Conservation (phyloP, 2,329 filamentous ascomycete genomes). For the Cordyceps cicadae region DNA sequence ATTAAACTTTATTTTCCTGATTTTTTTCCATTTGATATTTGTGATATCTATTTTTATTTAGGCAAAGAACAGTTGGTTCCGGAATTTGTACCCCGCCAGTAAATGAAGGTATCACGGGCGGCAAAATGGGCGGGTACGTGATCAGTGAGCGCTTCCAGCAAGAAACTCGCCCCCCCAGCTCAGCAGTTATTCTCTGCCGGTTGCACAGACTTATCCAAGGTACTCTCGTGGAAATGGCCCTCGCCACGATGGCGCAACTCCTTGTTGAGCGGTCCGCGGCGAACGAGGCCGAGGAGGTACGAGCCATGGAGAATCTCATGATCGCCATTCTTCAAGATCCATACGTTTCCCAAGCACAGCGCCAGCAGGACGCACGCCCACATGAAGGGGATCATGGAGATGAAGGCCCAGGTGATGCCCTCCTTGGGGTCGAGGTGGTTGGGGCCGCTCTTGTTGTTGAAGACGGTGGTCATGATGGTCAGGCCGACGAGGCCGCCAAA, state of each 20-base stretch:
- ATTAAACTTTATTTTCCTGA: no score
- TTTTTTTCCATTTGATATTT: no score
- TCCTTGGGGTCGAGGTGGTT: constrained; percentile 5
- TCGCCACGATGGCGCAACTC: constrained; percentile 2
- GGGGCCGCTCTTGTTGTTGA: constrained; percentile 44
- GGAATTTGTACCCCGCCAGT: no score
- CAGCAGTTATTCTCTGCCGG: background rate
- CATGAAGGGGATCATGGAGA: constrained; percentile 12
- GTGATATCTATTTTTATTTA: no score
- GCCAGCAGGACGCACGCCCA: constrained; percentile 9
- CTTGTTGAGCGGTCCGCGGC: background rate
- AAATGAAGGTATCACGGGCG: no score
- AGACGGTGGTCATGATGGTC: constrained; percentile 61
- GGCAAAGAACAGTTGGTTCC: no score
- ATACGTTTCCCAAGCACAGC: constrained; percentile 7
- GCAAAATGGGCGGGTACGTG: no score
- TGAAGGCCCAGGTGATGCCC: constrained; percentile 7
- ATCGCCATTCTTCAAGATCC: constrained; percentile 6
- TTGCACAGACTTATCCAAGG: background rate
- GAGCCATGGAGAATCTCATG: constrained; percentile 3
- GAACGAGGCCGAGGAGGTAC: background rate
- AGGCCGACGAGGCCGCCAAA: constrained; percentile 58
- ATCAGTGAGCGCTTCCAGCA: no score
- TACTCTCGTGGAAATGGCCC: background rate
- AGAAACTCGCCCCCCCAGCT: no score